These are phyloP conservation scores for Arachis hypogaea DNA, from an alignment of 306 rosid species.

Conservation along the genomic window DNA sequence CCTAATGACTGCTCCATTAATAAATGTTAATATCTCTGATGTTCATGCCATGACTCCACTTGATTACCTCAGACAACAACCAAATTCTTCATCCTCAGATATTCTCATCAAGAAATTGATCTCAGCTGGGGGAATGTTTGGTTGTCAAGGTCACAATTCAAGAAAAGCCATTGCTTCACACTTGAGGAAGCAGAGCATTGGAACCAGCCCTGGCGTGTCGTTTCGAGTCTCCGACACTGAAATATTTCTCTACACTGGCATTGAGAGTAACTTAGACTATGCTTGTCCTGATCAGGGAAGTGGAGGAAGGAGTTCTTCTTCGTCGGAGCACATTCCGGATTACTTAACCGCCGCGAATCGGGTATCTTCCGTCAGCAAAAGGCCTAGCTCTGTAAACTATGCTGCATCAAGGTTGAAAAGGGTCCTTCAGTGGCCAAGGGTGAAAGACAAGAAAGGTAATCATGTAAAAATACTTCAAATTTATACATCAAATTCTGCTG, in stretches of 20 bases:
- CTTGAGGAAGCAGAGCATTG: constrained; percentile 73
- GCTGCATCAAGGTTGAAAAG: constrained; percentile 70
- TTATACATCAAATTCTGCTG: too few relatives aligned
- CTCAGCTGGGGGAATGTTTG: constrained; percentile 92
- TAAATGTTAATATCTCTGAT: constrained; percentile 74
- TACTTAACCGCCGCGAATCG: constrained; percentile 45
- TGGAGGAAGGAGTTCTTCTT: constrained; percentile 55
- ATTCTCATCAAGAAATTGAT: constrained; percentile 72
- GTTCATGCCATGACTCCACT: constrained; percentile 81
- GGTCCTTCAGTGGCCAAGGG: constrained; percentile 69
- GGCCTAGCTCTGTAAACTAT: constrained; percentile 67
- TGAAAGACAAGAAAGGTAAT: constrained; percentile 54
- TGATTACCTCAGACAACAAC: constrained; percentile 77
- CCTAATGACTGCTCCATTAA: constrained; percentile 68
- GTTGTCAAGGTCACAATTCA: constrained; percentile 65
- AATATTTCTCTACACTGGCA: constrained; percentile 77
- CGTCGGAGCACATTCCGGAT: constrained; percentile 52
- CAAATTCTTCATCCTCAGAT: constrained; percentile 74
- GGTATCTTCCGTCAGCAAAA: constrained; percentile 44
- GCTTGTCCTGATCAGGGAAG: constrained; percentile 54
- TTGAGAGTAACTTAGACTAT: constrained; percentile 59
- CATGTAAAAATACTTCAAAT: too few relatives aligned
- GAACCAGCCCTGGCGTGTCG: constrained; percentile 88
- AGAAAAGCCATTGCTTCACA: constrained; percentile 87
- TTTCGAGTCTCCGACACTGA: constrained; percentile 79